Evolutionary conservation across 169 alveolate genomes (phyloP), one percentile per base, ranked within the genome.

Genomic region (Fabrea salina): DNA sequence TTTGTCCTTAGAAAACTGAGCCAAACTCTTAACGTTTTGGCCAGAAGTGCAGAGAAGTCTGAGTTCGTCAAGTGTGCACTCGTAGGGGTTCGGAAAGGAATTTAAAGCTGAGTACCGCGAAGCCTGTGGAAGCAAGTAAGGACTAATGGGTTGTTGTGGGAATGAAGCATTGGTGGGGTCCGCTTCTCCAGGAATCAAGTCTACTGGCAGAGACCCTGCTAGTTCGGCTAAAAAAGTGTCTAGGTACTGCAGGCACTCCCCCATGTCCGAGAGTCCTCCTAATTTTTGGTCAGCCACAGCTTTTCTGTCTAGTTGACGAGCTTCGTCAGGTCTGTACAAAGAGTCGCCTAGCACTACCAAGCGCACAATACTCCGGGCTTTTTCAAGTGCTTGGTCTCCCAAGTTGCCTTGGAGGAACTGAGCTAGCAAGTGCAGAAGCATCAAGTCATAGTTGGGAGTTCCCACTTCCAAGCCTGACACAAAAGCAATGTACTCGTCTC

Each of bases 151-250:
- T 79, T 86, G 85, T 37, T 86, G 83, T 0, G 92, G 92, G n/a
- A 82, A 33, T 53, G 86, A 83, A 4, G 81, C 30, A 25, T 64
- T 49, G 11, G 86, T 50, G 44, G 86, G 74, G 56, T 86, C 92
- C 22, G 51, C 54, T 37, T 79, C 84, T 13, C 92, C 89, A n/a
- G 92, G 92, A 81, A 86, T 80, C 1, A 86, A 25, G 32, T 86
- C 92, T 3, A 86, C 87, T 37, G 66, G 80, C 5, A 82, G 33
- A 35, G 11, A 7, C 39, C 61, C 56, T 5, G 84, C 30, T 3
- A 86, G 43, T 11, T 51, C 35, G n/a, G 70, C 49, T 7, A 86
- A 27, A 61, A 86, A 79, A 30, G 44, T 25, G 54, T 86, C 92
- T 37, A 86, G 83, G 19, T 54, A 22, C 22, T 83, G 85, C 11